Evolutionary conservation across 2,329 filamentous ascomycete species (phyloP).

Genomic region (Ophidiomyces ophidiicola): DNA sequence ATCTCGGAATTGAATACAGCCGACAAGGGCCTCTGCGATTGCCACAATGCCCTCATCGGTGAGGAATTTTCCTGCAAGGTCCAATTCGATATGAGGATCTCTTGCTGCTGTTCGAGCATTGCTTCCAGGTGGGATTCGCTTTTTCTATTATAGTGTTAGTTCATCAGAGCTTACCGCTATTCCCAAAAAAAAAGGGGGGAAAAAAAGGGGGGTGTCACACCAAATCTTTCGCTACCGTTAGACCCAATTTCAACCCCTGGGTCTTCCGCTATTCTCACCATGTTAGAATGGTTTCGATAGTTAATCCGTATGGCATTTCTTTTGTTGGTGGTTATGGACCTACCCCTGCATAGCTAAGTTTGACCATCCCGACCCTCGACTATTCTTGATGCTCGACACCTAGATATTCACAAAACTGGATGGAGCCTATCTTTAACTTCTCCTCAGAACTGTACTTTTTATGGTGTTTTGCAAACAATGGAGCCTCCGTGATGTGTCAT

Average conservation of each 20-base stretch:
- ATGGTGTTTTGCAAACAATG: neutral
- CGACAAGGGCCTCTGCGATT: constrained; percentile 33
- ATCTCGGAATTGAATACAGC: constrained; percentile 28
- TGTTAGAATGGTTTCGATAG: neutral
- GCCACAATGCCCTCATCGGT: constrained; percentile 35
- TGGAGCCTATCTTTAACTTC: neutral
- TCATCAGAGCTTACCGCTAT: neutral
- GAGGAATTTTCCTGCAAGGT: constrained; percentile 35
- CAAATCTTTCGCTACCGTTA: constrained; percentile 36
- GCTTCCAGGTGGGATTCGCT: constrained; percentile 24
- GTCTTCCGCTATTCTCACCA: constrained; percentile 31
- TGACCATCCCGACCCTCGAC: constrained; percentile 24
- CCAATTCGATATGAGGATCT: constrained; percentile 34
- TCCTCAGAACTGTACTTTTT: neutral
- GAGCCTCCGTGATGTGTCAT: too few species aligned
- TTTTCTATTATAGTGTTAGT: constrained; percentile 21
- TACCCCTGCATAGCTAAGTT: constrained; percentile 32
- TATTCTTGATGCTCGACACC: neutral
- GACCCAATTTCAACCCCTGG: constrained; percentile 35
- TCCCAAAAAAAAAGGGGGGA: neutral
- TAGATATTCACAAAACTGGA: neutral
- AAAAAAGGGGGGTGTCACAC: constrained; percentile 21
- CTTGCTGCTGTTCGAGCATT: constrained; percentile 22
- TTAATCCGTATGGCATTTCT: neutral
- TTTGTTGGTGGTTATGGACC: constrained; percentile 10